Evolutionary conservation across 257 asterid species (phyloP), one percentile per base, ranked within the genome.

Genomic region (Cynanchum wilfordii): DNA sequence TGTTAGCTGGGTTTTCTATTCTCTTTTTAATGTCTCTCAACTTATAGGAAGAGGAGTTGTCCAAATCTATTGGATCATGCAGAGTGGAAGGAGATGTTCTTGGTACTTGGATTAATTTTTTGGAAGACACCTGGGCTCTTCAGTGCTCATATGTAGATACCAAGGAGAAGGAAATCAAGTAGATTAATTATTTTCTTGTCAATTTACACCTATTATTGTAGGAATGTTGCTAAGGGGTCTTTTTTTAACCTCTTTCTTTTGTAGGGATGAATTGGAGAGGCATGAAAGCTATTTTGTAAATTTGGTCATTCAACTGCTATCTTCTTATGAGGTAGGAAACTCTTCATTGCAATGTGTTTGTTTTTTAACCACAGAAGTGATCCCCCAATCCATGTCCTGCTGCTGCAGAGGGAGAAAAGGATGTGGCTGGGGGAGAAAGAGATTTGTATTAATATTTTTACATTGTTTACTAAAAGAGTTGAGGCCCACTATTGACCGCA

Each of bases 121-220:
- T 88, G 92, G 97, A 94, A 79, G 97, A 94, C 85, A 86, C 97
- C 38, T 91, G 99, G 99, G 83, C 87, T 55, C 96, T 94, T 82
- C 99, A 85, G 80, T 82, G 88, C 79, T 85, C 92, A 62, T 78
- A 86, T 83, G 77, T 86, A 66, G 95, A 90, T 89, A 80, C 78
- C 59, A 89, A 79, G 81, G 87, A 87, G 82, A 90, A 88, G 75
- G 91, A 88, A 72, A 79, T 86, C 74, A 83, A 68, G 97, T 94
- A 85, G 49, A 30, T 78, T 56, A 68, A 72, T 52, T 66, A n/a
- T 75, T 54, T 45, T 79, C 58, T 73, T 75, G 47, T 51, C 54
- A 50, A 40, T 55, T 56, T n/a, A 40, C 36, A 56, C 51, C 47
- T 52, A 47, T 45, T 59, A 1, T 50, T 55, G 49, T 45, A 73